phyloP scores from a whole-genome alignment of 345 rosid genomes.

The Atalantia buxifolia region DNA sequence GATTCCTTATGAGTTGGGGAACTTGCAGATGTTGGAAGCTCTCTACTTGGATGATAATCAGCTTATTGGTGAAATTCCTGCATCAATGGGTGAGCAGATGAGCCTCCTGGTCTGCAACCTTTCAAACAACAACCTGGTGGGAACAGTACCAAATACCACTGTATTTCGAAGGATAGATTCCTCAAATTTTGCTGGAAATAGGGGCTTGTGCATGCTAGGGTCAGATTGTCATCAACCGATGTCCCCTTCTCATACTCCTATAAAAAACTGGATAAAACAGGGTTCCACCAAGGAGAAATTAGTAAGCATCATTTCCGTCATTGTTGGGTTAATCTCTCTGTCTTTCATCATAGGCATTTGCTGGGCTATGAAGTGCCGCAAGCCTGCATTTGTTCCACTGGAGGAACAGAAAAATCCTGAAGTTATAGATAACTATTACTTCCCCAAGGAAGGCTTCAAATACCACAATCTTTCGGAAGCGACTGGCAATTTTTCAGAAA shows the following conservation, averaged over 20 bases:
- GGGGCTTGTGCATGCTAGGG: slow-evolving; percentile 45
- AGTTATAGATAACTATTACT: slow-evolving; percentile 52
- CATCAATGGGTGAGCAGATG: slow-evolving; percentile 56
- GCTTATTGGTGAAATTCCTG: slow-evolving; percentile 69
- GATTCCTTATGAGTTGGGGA: slow-evolving; percentile 67
- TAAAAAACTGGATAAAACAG: slow-evolving; percentile 33
- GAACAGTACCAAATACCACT: slow-evolving; percentile 55
- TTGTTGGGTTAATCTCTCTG: slow-evolving; percentile 50
- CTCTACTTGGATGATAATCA: slow-evolving; percentile 71
- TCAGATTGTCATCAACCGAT: slow-evolving; percentile 33
- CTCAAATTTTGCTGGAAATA: slow-evolving; percentile 67
- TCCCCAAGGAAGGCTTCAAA: slow-evolving; percentile 69
- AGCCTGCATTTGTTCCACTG: slow-evolving; percentile 42
- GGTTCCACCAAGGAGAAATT: slow-evolving; percentile 36
- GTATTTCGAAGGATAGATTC: slow-evolving; percentile 62
- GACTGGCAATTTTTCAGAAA: slow-evolving; percentile 63
- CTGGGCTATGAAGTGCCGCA: slow-evolving; percentile 43
- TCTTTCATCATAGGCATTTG: slow-evolving; percentile 42
- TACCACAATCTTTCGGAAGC: slow-evolving; percentile 68
- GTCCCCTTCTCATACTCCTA: slow-evolving; percentile 22
- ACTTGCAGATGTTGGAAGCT: slow-evolving; percentile 67
- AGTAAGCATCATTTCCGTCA: slow-evolving; percentile 44
- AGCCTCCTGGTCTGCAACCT: slow-evolving; percentile 80
- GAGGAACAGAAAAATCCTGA: slow-evolving; percentile 40
- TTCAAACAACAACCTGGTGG: slow-evolving; percentile 70